A percentile compares a stretch with the other conserved stretches of the same genome.
These are phyloP conservation scores for Nelumbo lutea DNA, from an alignment of 164 flowering plant genomes.

Conservation along the genomic window DNA sequence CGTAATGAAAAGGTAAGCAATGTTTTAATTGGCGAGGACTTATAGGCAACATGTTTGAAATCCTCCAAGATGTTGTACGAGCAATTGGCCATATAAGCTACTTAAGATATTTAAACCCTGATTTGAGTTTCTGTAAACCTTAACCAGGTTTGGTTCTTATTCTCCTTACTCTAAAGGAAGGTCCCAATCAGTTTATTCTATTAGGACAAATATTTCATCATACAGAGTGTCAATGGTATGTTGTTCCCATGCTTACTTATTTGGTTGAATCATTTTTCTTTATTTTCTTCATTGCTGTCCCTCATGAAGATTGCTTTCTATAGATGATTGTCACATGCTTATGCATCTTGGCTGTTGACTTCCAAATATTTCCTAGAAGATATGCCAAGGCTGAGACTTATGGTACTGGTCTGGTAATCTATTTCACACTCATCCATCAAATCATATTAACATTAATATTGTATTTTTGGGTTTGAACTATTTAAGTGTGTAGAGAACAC, in stretches of 20 bases:
- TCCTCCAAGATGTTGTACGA: constrained; percentile 5
- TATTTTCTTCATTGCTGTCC: not conserved
- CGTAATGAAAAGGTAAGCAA: constrained; percentile 42
- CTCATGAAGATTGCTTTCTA: constrained; percentile 25
- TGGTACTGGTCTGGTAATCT: constrained; percentile 79
- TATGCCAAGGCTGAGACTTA: constrained; percentile 93
- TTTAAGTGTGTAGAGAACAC: no score
- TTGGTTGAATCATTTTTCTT: constrained; percentile 4
- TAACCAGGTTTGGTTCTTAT: constrained; percentile 37
- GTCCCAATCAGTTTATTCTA: constrained; percentile 14
- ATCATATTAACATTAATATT: not conserved
- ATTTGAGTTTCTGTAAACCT: constrained; percentile 8
- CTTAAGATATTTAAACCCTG: not conserved
- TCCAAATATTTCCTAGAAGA: constrained; percentile 83
- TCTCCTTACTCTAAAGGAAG: constrained; percentile 20
- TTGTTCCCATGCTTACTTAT: not conserved
- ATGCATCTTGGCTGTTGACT: constrained; percentile 93
- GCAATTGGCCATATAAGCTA: not conserved
- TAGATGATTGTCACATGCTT: constrained; percentile 84
- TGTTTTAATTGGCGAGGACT: not conserved
- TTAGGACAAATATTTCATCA: constrained; percentile 52
- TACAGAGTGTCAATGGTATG: constrained; percentile 73
- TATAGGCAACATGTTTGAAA: not conserved
- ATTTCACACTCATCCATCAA: not conserved
- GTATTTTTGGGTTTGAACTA: no score